Evolutionary conservation across 352 stramenopile genomes (phyloP), one percentile per base, ranked within the genome.

Genomic region (Globisporangium okanoganense): DNA sequence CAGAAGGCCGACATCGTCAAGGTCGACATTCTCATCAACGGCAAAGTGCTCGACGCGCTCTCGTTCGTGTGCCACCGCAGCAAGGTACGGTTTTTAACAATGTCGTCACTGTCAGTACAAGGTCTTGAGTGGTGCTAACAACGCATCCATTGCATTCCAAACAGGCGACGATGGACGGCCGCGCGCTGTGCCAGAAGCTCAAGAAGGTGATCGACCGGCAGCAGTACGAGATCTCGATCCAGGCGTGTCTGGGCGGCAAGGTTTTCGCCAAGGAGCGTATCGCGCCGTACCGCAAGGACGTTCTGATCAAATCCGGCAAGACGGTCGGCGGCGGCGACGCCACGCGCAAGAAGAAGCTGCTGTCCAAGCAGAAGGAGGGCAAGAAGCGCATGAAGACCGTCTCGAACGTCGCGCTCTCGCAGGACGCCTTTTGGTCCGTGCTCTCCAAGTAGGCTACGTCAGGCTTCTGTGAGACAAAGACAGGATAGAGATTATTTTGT

Each of bases 361-460:
- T 99, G 13, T 97, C 99, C 65, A 99, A 99, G 78, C 98, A 99
- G 73, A 99, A 99, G 72, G 79, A 97, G 58, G 98, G 98, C 62
- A 99, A 99, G 82, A 97, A 97, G 61, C 92, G 93, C 58, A 96
- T 98, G 77, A 98, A 99, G 77, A 96, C 92, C 14, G 87, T 98
- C 48, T 94, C 96, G 8, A 98, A 98, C 62, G 97, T 99, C 4
- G 81, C 96, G 65, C 81, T 99, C 41, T 97, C 88, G 52, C 97
- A 99, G 74, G 96, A 97, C 57, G 97, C 97, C 18, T 99, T 99
- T 72, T 98, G 98, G 90, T 97, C 97, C 25, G 97, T 99, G 53
- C 69, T 99, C 35, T 92, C 83, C 66, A 94, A 90, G 69, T 92
- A 92, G 40, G n/a, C 6, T 43, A n/a, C n/a, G 36, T 3, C 8